Base-by-base conservation (phyloP, 805 yeast species). In the Kodamaea laetipori region DNA sequence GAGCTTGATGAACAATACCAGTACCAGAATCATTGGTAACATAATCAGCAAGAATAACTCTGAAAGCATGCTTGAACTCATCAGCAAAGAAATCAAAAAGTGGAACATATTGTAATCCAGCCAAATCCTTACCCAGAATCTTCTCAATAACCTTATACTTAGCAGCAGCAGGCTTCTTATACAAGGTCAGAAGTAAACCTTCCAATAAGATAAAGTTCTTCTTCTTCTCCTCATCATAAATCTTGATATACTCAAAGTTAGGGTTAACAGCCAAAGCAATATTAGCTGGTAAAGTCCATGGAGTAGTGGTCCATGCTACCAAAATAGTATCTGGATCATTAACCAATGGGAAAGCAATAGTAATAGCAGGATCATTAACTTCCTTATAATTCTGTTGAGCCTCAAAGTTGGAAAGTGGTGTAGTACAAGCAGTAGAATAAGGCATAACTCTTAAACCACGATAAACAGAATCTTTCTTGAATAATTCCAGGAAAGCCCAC, bases 271-370 rank as follows among this genome's bases (percentile, higher is more conserved):
- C 90, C 49, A 94, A 77, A 10, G 90, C 92, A 63, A 94, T 70
- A 66, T 94, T 92, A 21, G 96, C 86, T 32, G 99, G 99, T 61
- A 94, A 76, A 39, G 99, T 95, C 99, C 99, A 94, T 41, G 99
- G 99, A 18, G 99, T 94, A 48, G 99, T 94, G 35, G 99, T 94
- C 99, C 99, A 94, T 7, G 98, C 98, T 30, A 94, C 90, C 53
- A 94, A 74, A 52, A 78, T 73, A 42, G 96, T 87, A 58, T 85
- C 81, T 51, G 88, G 90, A 58, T 90, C 95, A 49, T 81, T 86
- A 24, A 77, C 71, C 44, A 87, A 73, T 50, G 87, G 86, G 77
- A 94, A 95, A 19, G 89, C 95, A 55, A 94, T 69, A 47, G 97
- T 90, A 39, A 95, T 90, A 8, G 97, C 96, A 7, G 99, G 99